Conservation (phyloP, 805 yeast species). For the Kodamaea nitidulidarum region DNA sequence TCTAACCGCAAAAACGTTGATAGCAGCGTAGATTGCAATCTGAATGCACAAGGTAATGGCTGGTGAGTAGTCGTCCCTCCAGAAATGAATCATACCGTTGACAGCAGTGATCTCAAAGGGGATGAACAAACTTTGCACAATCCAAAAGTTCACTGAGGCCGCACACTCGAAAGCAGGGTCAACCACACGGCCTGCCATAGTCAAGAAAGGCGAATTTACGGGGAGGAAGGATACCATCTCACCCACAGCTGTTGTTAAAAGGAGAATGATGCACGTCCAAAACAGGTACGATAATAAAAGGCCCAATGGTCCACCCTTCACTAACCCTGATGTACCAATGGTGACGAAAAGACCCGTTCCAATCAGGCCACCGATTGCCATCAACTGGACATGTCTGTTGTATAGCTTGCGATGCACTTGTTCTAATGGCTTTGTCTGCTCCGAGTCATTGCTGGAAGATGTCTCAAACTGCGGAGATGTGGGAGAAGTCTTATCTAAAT, state of each 20-base stretch:
- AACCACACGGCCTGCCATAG: slow-evolving; percentile 27
- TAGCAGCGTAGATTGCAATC: slow-evolving; percentile 31
- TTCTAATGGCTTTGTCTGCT: not conserved
- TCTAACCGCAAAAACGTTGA: slow-evolving; percentile 30
- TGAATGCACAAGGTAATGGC: slow-evolving; percentile 42
- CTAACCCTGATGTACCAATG: slow-evolving; percentile 21
- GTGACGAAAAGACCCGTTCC: slow-evolving; percentile 25
- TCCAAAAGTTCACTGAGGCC: slow-evolving; percentile 33
- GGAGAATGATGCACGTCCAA: slow-evolving; percentile 20
- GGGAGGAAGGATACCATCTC: slow-evolving; percentile 35
- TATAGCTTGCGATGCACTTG: slow-evolving; percentile 15
- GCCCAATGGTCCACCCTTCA: slow-evolving; percentile 18
- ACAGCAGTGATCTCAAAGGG: slow-evolving; percentile 43
- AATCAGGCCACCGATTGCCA: slow-evolving; percentile 19
- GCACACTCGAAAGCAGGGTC: slow-evolving; percentile 32
- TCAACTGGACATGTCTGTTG: slow-evolving; percentile 16
- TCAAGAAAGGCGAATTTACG: slow-evolving; percentile 32
- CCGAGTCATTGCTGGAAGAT: slow-evolving; percentile 3
- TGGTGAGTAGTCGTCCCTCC: slow-evolving; percentile 31
- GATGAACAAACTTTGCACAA: slow-evolving; percentile 46
- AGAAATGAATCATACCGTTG: slow-evolving; percentile 30
- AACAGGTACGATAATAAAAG: slow-evolving; percentile 17
- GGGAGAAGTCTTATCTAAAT: slow-evolving; percentile 2
- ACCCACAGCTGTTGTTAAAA: slow-evolving; percentile 30
- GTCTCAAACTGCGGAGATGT: slow-evolving; percentile 5